Percentiles rank a stretch among this genome's conserved stretches.
These are phyloP conservation scores for Beauveria bassiana DNA, from an alignment of 2,329 filamentous ascomycete species.

Conservation along the genomic window DNA sequence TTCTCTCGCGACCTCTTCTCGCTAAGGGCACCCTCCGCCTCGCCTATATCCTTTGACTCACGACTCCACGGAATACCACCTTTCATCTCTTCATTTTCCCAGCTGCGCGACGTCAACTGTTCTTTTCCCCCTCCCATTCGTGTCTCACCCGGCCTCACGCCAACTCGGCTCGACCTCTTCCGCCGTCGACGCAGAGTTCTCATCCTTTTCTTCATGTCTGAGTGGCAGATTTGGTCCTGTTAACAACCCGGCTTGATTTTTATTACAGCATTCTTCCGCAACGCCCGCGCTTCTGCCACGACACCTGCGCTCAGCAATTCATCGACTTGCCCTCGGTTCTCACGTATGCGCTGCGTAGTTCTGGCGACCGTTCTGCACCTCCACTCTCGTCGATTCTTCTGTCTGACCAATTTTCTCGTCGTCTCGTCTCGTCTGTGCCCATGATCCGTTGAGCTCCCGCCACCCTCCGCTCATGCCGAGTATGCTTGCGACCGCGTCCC, in stretches of 20 bases:
- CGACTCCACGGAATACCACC: neutral
- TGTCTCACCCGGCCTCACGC: constrained; percentile 9
- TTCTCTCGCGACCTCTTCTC: neutral
- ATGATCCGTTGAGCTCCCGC: neutral
- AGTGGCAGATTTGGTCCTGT: neutral
- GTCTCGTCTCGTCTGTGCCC: neutral
- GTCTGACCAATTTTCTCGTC: neutral
- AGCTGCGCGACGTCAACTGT: neutral
- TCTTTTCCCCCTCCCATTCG: neutral
- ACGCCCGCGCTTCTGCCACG: neutral
- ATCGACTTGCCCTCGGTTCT: neutral
- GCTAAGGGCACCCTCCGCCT: neutral
- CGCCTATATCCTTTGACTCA: neutral
- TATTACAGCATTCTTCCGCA: neutral
- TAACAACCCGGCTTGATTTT: neutral
- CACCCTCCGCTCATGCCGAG: constrained; percentile 12
- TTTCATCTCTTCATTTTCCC: neutral
- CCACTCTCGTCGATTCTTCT: neutral
- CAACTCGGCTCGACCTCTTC: neutral
- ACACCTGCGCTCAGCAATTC: neutral
- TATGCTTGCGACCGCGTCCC: constrained; percentile 22
- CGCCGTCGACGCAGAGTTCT: constrained; percentile 4
- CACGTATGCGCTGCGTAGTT: neutral
- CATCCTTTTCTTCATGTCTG: constrained; percentile 3
- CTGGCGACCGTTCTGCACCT: neutral